Evolutionary conservation across 73 alveolate species (phyloP), one percentile per base, ranked within the genome.

Genomic region (Paramecium sonneborni): DNA sequence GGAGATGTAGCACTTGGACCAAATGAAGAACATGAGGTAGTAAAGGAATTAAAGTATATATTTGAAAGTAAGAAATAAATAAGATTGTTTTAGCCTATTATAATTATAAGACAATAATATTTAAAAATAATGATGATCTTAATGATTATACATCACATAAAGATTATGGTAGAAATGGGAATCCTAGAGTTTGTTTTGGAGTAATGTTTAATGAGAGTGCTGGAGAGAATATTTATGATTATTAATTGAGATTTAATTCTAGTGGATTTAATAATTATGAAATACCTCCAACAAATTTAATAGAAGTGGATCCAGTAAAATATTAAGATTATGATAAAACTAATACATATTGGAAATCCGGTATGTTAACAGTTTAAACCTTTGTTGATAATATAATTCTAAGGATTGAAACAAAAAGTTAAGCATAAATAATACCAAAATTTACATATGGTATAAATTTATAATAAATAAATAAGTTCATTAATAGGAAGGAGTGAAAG

Each of bases 301-400:
- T 18, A 7, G 44, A 28, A 9, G 74, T 79, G 28, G 90, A 79
- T 79, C 74, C 90, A 14, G 41, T 79, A 6, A 79, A 79, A 46
- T 46, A 30, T 34, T n/a, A 88, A 72, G 43, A 62, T n/a, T 38
- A 43, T 56, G 26, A 8, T 1, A 43, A 44, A 3, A 32, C 76
- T 44, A 88, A 69, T 7, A 0, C 70, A 43, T 55, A 44, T 30
- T 44, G 76, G 87, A 44, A 57, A 70, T 69, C 79, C 11, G 67
- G 91, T 24, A 62, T 88, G 76, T 57, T 69, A 76, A 62, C 91
- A 24, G 55, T 88, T 0, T 44, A 69, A 7, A 88, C 48, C 8
- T 88, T 84, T 84, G 76, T 88, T 0, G 94, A 88, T 72, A 88
- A 88, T 12, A 37, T 88, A 6, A 88, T 88, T 8, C 28, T 88